Conservation (phyloP, 2,329 filamentous ascomycete genomes). For the Aotearoamyces nothofagi region DNA sequence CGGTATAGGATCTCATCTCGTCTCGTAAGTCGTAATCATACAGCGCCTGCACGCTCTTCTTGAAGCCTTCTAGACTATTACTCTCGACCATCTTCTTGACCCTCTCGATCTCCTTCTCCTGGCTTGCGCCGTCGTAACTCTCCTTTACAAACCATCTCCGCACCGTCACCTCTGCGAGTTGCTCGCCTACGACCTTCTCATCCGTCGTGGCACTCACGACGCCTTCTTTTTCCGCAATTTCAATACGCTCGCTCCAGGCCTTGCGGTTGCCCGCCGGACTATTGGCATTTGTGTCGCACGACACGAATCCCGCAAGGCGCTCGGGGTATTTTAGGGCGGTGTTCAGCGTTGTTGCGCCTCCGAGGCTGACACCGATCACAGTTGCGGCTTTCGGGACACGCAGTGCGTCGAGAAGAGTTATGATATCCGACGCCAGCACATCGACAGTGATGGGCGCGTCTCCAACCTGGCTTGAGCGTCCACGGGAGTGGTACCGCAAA, state of each 20-base stretch:
- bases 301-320: slow-evolving; percentile 45
- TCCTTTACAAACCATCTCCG: slow-evolving; percentile 56
- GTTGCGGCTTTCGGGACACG: slow-evolving; percentile 50
- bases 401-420: slow-evolving; percentile 49
- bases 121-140: slow-evolving; percentile 35
- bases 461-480: slow-evolving; percentile 20
- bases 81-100: slow-evolving; percentile 54
- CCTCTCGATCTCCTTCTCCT: slow-evolving; percentile 32
- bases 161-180: slow-evolving; percentile 57
- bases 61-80: slow-evolving; percentile 59
- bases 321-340: slow-evolving; percentile 51
- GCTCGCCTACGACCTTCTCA: slow-evolving; percentile 42
- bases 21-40: slow-evolving; percentile 55
- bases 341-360: slow-evolving; percentile 63
- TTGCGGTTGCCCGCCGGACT: slow-evolving; percentile 60
- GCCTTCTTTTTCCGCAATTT: slow-evolving; percentile 42
- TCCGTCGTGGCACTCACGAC: slow-evolving; percentile 24
- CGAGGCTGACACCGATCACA: slow-evolving; percentile 65
- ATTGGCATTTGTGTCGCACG: slow-evolving; percentile 65
- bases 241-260: slow-evolving; percentile 67
- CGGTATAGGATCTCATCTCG: slow-evolving; percentile 34
- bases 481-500: slow-evolving; percentile 64
- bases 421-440: slow-evolving; percentile 52
- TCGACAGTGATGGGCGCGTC: slow-evolving; percentile 23
- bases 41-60: slow-evolving; percentile 50